Conservation (phyloP, 2,329 filamentous ascomycete species). For the Botrytis fabae region DNA sequence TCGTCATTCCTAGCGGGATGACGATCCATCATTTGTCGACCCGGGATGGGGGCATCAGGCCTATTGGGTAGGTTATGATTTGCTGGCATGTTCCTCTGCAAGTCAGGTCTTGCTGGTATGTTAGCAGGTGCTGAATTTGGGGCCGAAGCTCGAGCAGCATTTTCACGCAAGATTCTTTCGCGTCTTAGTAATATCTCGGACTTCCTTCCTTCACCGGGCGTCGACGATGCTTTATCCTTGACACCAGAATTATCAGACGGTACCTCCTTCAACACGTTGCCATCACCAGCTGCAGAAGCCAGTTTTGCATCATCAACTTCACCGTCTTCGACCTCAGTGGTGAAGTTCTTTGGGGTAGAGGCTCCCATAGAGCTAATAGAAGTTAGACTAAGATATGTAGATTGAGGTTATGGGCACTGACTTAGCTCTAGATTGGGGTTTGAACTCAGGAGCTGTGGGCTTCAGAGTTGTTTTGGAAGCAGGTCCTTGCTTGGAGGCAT, state of each 20-base stretch:
- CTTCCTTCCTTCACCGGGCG: slow-evolving; percentile 31
- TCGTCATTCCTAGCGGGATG: slow-evolving; percentile 37
- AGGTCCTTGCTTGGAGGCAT: slow-evolving; percentile 15
- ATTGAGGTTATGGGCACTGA: slow-evolving; percentile 27
- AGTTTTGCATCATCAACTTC: slow-evolving; percentile 65
- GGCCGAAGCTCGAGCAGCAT: slow-evolving; percentile 34
- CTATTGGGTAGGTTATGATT: slow-evolving; percentile 38
- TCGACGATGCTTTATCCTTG: slow-evolving; percentile 30
- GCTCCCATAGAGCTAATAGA: slow-evolving; percentile 37
- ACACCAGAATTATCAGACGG: slow-evolving; percentile 23
- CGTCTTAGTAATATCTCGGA: slow-evolving; percentile 36
- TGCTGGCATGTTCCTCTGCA: slow-evolving; percentile 26
- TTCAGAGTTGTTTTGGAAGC: slow-evolving; percentile 50
- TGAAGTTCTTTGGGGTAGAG: slow-evolving; percentile 36
- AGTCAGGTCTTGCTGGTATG: slow-evolving; percentile 34
- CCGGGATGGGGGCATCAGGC: slow-evolving; percentile 40
- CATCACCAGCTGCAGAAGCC: slow-evolving; percentile 13
- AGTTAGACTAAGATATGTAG: slow-evolving; percentile 40
- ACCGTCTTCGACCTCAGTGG: slow-evolving; percentile 65
- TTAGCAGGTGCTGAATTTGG: slow-evolving; percentile 26
- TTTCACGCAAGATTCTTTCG: slow-evolving; percentile 37
- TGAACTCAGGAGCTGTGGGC: slow-evolving; percentile 64
- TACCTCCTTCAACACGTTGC: slow-evolving; percentile 17
- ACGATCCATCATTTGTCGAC: slow-evolving; percentile 37
- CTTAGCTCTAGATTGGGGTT: slow-evolving; percentile 48